Conservation (phyloP, 768 basidiomycete genomes). For the Tylopilus sp. region DNA sequence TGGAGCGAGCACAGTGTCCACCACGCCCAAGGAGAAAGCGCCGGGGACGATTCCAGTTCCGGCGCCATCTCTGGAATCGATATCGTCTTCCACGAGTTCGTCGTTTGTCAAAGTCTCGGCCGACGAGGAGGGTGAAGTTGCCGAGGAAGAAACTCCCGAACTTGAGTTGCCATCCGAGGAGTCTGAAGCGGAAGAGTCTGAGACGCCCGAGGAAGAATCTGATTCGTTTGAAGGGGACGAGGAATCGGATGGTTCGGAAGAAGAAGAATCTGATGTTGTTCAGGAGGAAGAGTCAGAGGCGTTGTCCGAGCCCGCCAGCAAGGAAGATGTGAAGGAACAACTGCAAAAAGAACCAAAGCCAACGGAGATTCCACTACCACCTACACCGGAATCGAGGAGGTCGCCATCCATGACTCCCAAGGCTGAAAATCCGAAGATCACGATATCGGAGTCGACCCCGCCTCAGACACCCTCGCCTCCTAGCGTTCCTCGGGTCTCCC, state of each 20-base stretch:
- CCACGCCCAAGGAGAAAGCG: conserved; percentile 8
- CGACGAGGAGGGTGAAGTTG: conserved; percentile 26
- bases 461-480: conserved; percentile 24
- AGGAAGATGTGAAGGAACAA: conserved; percentile 21
- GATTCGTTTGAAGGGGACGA: not conserved
- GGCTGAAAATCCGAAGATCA: conserved; percentile 44
- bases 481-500: conserved; percentile 26
- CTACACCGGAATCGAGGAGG: conserved; percentile 39
- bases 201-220: conserved; percentile 4
- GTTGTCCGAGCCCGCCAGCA: conserved; percentile 2
- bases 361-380: conserved; percentile 15
- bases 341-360: conserved; percentile 23
- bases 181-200: conserved; percentile 4
- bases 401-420: conserved; percentile 61
- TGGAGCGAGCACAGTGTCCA: not conserved
- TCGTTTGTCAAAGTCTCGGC: conserved; percentile 47
- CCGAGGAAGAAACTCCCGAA: conserved; percentile 20
- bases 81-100: conserved; percentile 42
- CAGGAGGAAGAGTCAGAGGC: conserved; percentile 10
- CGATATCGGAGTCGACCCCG: conserved; percentile 32
- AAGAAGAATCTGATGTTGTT: not conserved
- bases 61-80: conserved; percentile 26
- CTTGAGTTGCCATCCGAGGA: conserved; percentile 23
- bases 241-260: conserved; percentile 4
- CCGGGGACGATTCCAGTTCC: conserved; percentile 3